Percentiles rank a stretch among this genome's conserved stretches.
Conservation (phyloP, 2,329 filamentous ascomycete genomes). For the Colletotrichum tropicicola region DNA sequence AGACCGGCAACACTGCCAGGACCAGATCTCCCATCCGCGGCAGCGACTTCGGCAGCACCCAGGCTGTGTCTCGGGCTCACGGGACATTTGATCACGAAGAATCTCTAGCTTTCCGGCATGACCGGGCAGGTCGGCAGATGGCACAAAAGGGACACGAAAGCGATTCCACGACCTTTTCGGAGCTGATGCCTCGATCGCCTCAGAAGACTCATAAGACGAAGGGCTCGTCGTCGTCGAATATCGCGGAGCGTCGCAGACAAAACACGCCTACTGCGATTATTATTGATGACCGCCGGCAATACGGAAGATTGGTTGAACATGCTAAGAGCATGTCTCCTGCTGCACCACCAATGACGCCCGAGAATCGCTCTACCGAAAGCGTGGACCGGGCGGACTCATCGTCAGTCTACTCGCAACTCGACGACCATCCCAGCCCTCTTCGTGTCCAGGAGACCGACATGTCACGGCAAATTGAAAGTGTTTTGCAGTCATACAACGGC, state of each 20-base stretch:
- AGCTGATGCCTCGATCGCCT: conserved; percentile 16
- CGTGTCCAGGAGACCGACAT: conserved; percentile 10
- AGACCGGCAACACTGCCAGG: conserved; percentile 31
- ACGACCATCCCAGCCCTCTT: conserved; percentile 4
- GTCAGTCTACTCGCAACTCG: conserved; percentile 29
- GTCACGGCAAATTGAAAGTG: conserved; percentile 17
- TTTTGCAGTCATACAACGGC: conserved; percentile 26
- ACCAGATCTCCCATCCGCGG: conserved; percentile 34
- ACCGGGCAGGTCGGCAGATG: not conserved
- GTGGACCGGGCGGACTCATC: conserved; percentile 18
- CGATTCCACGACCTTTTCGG: conserved; percentile 27
- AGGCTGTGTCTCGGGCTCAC: not conserved
- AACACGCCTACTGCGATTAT: conserved; percentile 5
- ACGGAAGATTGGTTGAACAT: conserved; percentile 8
- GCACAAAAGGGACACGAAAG: conserved; percentile 1
- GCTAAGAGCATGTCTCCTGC: conserved; percentile 26
- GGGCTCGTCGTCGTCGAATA: conserved; percentile 15
- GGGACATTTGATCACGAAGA: not conserved
- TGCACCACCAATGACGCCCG: conserved; percentile 33
- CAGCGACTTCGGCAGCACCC: conserved; percentile 11
- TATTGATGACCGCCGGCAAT: conserved; percentile 20
- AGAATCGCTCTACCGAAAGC: not conserved
- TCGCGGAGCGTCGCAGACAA: conserved; percentile 28
- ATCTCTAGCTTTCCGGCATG: not conserved
- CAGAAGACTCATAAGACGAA: conserved; percentile 15